Conservation (phyloP, 177 flowering plant species). For the Vitis hybrid region DNA sequence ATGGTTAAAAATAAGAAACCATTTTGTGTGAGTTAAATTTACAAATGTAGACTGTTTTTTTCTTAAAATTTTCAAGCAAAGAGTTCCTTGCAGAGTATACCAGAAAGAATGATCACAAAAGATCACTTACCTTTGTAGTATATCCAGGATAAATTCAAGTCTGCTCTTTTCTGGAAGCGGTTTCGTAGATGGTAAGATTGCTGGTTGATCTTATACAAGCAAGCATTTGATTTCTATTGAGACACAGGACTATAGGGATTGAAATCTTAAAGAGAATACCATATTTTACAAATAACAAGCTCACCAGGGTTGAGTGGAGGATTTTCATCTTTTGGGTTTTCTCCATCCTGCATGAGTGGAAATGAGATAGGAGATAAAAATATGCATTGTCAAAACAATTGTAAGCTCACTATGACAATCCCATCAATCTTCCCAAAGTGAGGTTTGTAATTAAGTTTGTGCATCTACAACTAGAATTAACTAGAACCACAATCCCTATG, state of each 20-base stretch:
- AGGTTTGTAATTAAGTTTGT: not conserved
- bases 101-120: not conserved
- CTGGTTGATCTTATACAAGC: constrained; percentile 10
- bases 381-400: not conserved
- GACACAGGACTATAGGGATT: not conserved
- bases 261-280: not conserved
- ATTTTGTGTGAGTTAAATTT: not conserved
- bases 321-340: constrained; percentile 8
- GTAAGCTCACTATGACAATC: not conserved
- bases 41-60: not conserved
- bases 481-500: not conserved
- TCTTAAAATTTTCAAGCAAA: not conserved
- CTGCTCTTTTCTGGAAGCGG: constrained; percentile 30
- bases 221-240: not conserved
- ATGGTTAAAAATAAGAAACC: not conserved
- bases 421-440: too few relatives aligned
- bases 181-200: not conserved
- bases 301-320: constrained; percentile 10
- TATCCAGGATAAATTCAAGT: constrained; percentile 41
- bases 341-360: constrained; percentile 11
- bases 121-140: constrained; percentile 36
- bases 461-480: not conserved
- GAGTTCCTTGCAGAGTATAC: not conserved
- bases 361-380: not conserved
- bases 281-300: not conserved